A percentile compares a stretch with the other conserved stretches of the same genome.
phyloP scores from a whole-genome alignment of 805 yeast genomes.

The Brettanomyces naardenensis region DNA sequence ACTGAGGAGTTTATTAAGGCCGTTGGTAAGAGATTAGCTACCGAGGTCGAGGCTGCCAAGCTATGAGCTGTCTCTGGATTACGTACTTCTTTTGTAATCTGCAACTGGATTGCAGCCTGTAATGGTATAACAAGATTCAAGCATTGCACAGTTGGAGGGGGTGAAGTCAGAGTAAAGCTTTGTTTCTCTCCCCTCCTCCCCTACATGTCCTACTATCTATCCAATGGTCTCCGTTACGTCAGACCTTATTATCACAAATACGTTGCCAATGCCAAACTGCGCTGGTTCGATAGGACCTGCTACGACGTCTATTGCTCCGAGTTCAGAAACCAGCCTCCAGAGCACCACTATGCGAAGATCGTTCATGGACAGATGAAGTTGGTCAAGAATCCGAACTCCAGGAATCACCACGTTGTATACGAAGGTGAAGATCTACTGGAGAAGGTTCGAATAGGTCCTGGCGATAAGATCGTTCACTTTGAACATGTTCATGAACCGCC shows the following conservation, averaged over 20 bases:
- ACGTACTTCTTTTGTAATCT: too few species aligned
- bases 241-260: conserved; percentile 12
- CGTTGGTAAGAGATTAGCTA: conserved; percentile 58
- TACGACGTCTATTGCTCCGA: conserved; percentile 11
- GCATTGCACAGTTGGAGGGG: too few species aligned
- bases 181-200: too few species aligned
- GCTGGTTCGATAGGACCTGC: conserved; percentile 12
- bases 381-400: conserved; percentile 2
- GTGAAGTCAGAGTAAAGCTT: too few species aligned
- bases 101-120: too few species aligned
- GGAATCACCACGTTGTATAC: not conserved
- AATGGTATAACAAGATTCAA: too few species aligned
- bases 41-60: conserved; percentile 6
- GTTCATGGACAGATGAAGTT: conserved; percentile 9
- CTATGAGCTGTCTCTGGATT: not conserved
- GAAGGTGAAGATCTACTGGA: conserved; percentile 2
- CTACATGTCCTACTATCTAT: too few species aligned
- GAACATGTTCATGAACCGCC: conserved; percentile 42
- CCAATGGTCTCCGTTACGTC: conserved; percentile 11
- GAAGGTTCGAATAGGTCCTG: conserved; percentile 8
- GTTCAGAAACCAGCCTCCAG: conserved; percentile 7
- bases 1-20: conserved; percentile 87
- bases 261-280: conserved; percentile 7
- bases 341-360: conserved; percentile 8
- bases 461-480: conserved; percentile 21